These are phyloP conservation scores for Hamamelis virginiana DNA, from an alignment of 164 flowering plant genomes.

Conservation along the genomic window DNA sequence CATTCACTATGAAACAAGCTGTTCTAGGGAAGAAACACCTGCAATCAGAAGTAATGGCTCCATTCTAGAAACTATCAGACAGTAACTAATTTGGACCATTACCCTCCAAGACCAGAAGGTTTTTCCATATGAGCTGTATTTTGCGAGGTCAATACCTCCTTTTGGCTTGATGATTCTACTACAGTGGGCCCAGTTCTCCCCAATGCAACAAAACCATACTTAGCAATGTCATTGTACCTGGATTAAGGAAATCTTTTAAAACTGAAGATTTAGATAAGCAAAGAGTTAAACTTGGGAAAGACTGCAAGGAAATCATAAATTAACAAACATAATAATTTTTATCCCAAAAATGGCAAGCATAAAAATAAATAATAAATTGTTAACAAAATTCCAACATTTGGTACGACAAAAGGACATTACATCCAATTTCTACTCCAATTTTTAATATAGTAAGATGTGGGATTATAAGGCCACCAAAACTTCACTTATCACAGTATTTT, in stretches of 20 bases:
- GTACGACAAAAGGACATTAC: too few relatives aligned
- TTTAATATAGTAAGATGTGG: too few relatives aligned
- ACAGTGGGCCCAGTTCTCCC: constrained; percentile 28
- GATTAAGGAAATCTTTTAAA: not conserved
- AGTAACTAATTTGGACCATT: constrained; percentile 16
- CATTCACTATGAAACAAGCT: not conserved
- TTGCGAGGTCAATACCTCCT: constrained; percentile 28
- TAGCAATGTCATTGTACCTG: constrained; percentile 97
- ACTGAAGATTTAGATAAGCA: not conserved
- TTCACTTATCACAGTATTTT: not conserved
- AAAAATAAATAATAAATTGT: too few relatives aligned
- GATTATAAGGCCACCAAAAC: not conserved
- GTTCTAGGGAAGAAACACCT: constrained; percentile 1
- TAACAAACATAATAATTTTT: too few relatives aligned
- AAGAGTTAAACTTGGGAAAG: not conserved
- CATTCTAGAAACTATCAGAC: constrained; percentile 3
- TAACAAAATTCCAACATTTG: too few relatives aligned
- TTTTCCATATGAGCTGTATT: constrained; percentile 33
- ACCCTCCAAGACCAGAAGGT: constrained; percentile 79
- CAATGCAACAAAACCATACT: constrained; percentile 68
- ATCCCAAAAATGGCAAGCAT: too few relatives aligned
- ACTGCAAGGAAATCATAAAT: not conserved
- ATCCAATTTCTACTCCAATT: too few relatives aligned
- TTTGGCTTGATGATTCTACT: constrained; percentile 32
- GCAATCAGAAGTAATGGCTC: not conserved